Conservation (phyloP, 352 stramenopile species). For the Pythium scleroteichum region DNA sequence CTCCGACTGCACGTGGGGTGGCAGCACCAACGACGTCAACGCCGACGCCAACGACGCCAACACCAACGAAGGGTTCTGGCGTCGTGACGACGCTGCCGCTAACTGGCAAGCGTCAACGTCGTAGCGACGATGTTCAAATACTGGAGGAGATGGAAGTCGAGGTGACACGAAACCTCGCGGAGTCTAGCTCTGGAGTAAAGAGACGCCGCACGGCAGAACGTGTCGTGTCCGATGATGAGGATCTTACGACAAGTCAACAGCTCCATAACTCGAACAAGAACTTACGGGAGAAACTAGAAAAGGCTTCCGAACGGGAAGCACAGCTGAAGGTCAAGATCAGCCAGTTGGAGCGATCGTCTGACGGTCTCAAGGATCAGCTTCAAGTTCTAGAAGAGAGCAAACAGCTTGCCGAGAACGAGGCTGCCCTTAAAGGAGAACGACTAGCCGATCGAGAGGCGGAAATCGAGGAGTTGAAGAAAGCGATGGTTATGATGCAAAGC, state of each 20-base stretch:
- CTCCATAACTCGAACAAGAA: slow-evolving; percentile 21
- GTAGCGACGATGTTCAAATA: slow-evolving; percentile 2
- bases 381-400: slow-evolving; percentile 4
- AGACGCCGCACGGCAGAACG: slow-evolving; percentile 8
- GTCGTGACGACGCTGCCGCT: slow-evolving; percentile 5
- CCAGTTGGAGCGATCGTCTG: not conserved
- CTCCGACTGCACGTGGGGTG: no score
- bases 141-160: slow-evolving; percentile 24
- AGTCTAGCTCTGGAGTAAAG: slow-evolving; percentile 5
- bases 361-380: slow-evolving; percentile 16
- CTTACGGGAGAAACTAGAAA: slow-evolving; percentile 18
- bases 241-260: slow-evolving; percentile 2
- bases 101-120: slow-evolving; percentile 11
- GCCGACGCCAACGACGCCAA: not conserved
- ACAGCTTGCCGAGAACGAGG: slow-evolving; percentile 8
- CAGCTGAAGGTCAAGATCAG: slow-evolving; percentile 18
- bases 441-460: slow-evolving; percentile 19
- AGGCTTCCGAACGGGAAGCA: slow-evolving; percentile 8
- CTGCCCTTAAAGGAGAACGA: slow-evolving; percentile 3
- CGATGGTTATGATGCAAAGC: not conserved
- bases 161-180: slow-evolving; percentile 5
- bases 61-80: not conserved
- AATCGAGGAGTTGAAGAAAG: slow-evolving; percentile 5
- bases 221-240: not conserved
- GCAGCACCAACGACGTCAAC: no score